Base-by-base conservation (phyloP, 192 early-diverging fungal genomes). In the Backusella westeae region DNA sequence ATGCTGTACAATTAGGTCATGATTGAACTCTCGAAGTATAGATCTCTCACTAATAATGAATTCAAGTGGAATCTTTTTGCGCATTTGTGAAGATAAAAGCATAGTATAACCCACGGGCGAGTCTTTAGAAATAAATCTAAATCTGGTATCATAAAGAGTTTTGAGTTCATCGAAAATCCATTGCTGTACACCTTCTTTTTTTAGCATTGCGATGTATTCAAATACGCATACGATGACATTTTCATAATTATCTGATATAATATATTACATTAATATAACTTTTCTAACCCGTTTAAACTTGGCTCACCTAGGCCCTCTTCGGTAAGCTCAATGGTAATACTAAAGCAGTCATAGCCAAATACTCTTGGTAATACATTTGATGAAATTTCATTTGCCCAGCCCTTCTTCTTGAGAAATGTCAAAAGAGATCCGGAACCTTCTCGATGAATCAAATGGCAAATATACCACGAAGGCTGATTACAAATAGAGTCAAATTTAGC, bases 191-290 rank as follows among this genome's bases (percentile, higher is more conserved):
- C 92, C 93, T 35, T 77, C 79, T 19, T 81, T 67, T 67, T 86
- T 86, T 42, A 99, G 75, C 92, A 99, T 92, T 53, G 90, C 81
- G 77, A 97, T 93, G 75, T 95, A 99, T 78, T 95, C 90, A 83
- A 97, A 99, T 10, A 97, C 77, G 21, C 90, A 84, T 2, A 85
- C 79, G 39, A 97, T 83, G 3, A 97, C 91, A 76, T 82, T 68
- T 68, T 84, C 83, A 80, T 96, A 91, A 73, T 91, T 83, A 69
- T 84, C 92, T 81, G 90, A 87, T 89, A 91, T 91, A 66, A 84
- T 75, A 49, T 0, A 26, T 14, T 26, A 35, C 32, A 19, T 65
- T 15, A 70, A 56, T 69, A 65, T 19, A 35, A 34, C 77, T 35
- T 91, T 72, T 85, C 93, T 85, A 89, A 85, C 79, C 90, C 46